Evolutionary conservation across 1,139 yeast genomes (phyloP).

Genomic region (Candida glucosophila): DNA sequence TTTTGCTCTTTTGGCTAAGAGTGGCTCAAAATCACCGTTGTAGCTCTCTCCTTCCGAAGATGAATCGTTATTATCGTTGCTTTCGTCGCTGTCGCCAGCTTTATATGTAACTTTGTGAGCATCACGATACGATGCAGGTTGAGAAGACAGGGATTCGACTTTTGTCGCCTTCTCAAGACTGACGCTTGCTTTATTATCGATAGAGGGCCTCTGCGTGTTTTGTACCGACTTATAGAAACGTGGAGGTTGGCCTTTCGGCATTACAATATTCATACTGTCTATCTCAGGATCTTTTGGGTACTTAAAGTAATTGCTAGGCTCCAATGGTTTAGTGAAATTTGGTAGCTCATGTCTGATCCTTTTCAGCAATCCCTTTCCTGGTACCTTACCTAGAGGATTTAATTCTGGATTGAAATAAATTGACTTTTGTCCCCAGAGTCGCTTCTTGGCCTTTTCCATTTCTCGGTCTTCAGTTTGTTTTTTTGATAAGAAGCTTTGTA

Average conservation of each 20-base stretch:
- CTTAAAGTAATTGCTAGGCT: constrained; percentile 4
- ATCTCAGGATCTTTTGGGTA: constrained; percentile 23
- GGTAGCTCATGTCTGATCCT: constrained; percentile 8
- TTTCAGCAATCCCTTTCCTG: constrained; percentile 9
- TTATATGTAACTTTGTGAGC: no score
- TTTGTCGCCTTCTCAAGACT: no score
- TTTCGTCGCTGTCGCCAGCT: no score
- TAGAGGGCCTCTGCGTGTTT: no score
- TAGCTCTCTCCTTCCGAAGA: no score
- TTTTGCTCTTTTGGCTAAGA: no score
- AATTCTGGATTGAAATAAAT: constrained; percentile 39
- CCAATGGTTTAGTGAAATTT: constrained; percentile 21
- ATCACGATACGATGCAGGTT: no score
- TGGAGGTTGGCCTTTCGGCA: constrained; percentile 34
- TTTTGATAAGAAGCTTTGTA: constrained; percentile 14
- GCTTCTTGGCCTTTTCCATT: constrained; percentile 13
- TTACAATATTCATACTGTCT: constrained; percentile 14
- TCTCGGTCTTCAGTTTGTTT: constrained; percentile 10
- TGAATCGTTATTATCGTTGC: no score
- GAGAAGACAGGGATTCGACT: no score
- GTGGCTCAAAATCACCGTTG: no score
- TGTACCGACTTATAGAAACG: constrained; percentile 30
- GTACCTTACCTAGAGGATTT: constrained; percentile 39
- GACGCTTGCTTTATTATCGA: no score
- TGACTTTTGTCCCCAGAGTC: constrained; percentile 31